Percentiles rank a stretch among this genome's conserved stretches.
These are phyloP conservation scores for Xylaria digitata DNA, from an alignment of 2,329 filamentous ascomycete genomes.

Conservation along the genomic window DNA sequence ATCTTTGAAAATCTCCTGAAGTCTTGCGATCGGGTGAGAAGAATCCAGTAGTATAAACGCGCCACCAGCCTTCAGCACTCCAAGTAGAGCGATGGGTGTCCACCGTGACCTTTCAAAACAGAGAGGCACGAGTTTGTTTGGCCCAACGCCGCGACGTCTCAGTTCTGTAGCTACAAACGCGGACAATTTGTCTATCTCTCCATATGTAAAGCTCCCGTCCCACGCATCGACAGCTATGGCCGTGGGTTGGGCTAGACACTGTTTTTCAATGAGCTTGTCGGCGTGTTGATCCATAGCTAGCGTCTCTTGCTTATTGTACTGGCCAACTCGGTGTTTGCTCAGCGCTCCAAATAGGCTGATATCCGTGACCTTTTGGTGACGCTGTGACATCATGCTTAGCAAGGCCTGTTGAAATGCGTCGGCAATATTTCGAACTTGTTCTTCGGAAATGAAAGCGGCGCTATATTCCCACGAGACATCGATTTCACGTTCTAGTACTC, in stretches of 20 bases:
- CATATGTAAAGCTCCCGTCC: slow-evolving; percentile 32
- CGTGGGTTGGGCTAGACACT: slow-evolving; percentile 19
- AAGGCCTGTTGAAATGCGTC: slow-evolving; percentile 28
- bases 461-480: slow-evolving; percentile 22
- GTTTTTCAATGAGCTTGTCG: slow-evolving; percentile 25
- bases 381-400: slow-evolving; percentile 17
- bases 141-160: slow-evolving; percentile 13
- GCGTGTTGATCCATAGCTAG: slow-evolving; percentile 8
- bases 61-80: slow-evolving; percentile 45
- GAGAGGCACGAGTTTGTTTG: slow-evolving; percentile 38
- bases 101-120: slow-evolving; percentile 42
- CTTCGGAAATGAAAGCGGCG: slow-evolving; percentile 19
- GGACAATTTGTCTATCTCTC: slow-evolving; percentile 12
- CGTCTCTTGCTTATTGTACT: slow-evolving; percentile 5
- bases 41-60: slow-evolving; percentile 46
- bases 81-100: slow-evolving; percentile 41
- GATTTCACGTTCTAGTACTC: slow-evolving; percentile 2
- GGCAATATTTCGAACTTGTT: slow-evolving; percentile 17
- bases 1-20: slow-evolving; percentile 31
- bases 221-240: slow-evolving; percentile 20
- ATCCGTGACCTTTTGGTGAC: background rate
- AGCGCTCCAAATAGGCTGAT: slow-evolving; percentile 13
- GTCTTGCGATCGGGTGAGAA: slow-evolving; percentile 41
- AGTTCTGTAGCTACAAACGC: slow-evolving; percentile 13
- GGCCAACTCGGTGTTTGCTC: background rate